Conservation (phyloP, 2,329 filamentous ascomycete species). For the Claviceps sp. region DNA sequence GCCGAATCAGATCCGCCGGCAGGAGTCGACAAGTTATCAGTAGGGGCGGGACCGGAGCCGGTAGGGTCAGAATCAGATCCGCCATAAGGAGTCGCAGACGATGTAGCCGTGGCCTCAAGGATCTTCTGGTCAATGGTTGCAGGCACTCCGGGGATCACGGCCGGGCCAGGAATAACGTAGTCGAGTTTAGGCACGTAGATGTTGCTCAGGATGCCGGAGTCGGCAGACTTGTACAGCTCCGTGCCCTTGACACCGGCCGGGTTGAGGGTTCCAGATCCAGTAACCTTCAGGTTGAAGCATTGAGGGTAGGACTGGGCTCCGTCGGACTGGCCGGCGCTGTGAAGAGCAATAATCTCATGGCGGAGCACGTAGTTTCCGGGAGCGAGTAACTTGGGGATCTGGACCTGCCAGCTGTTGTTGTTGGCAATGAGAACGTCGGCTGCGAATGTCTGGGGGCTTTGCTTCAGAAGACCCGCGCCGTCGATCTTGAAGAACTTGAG, state of each 20-base stretch:
- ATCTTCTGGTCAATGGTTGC: constrained; percentile 14
- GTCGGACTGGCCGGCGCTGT: constrained; percentile 26
- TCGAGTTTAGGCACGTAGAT: constrained; percentile 16
- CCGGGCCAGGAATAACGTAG: constrained; percentile 21
- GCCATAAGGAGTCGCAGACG: neutral
- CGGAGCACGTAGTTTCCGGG: constrained; percentile 41
- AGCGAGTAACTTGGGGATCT: constrained; percentile 32
- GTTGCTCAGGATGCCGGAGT: constrained; percentile 23
- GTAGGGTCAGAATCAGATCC: neutral
- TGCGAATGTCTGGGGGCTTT: constrained; percentile 24
- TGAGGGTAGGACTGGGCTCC: constrained; percentile 40
- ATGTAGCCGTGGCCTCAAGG: constrained; percentile 13
- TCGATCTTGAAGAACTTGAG: constrained; percentile 36
- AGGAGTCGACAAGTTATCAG: neutral
- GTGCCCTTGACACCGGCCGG: constrained; percentile 22
- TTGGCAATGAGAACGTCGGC: constrained; percentile 32
- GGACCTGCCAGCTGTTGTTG: constrained; percentile 37
- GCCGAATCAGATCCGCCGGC: neutral
- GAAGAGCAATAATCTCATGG: constrained; percentile 41
- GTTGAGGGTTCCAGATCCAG: constrained; percentile 23
- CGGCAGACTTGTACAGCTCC: constrained; percentile 21
- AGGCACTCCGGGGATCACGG: constrained; percentile 13
- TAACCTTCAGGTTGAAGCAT: constrained; percentile 36
- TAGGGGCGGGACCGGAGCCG: neutral
- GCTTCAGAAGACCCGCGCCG: constrained; percentile 24